Evolutionary conservation across 148 eudicot genomes (phyloP).

Genomic region (Vaccinium vitisidaea): DNA sequence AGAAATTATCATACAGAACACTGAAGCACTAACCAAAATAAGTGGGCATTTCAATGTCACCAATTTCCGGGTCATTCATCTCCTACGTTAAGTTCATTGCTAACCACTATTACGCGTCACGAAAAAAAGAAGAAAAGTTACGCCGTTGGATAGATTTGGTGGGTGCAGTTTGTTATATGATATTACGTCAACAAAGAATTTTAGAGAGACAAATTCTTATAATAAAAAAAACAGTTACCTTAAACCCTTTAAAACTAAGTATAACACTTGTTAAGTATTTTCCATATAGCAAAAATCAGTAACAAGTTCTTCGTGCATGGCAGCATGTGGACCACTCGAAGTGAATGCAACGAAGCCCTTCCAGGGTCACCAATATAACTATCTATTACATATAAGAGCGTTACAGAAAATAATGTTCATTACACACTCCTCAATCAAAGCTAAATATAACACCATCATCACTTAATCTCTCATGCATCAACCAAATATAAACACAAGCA

Average conservation of each 20-base stretch:
- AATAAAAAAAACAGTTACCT: neutral
- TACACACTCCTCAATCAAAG: neutral
- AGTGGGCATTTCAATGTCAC: neutral
- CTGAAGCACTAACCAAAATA: neutral
- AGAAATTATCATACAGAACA: neutral
- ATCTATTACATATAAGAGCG: neutral
- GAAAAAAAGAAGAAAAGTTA: neutral
- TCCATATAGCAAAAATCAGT: neutral
- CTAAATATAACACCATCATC: neutral
- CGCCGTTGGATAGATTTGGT: too few species aligned
- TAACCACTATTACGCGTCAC: neutral
- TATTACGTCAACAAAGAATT: neutral
- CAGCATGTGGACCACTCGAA: conserved; percentile 6
- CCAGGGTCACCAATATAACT: neutral
- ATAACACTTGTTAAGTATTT: neutral
- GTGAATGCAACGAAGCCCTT: conserved; percentile 7
- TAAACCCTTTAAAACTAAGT: neutral
- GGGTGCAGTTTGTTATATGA: neutral
- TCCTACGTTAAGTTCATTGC: neutral
- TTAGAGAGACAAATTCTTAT: neutral
- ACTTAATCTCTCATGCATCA: neutral
- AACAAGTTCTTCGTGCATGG: conserved; percentile 1
- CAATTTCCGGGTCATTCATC: conserved; percentile 2
- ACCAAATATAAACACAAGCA: conserved; percentile 7
- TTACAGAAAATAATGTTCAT: neutral